phyloP scores from a whole-genome alignment of 768 basidiomycete species.

The Gymnopilus junonius region DNA sequence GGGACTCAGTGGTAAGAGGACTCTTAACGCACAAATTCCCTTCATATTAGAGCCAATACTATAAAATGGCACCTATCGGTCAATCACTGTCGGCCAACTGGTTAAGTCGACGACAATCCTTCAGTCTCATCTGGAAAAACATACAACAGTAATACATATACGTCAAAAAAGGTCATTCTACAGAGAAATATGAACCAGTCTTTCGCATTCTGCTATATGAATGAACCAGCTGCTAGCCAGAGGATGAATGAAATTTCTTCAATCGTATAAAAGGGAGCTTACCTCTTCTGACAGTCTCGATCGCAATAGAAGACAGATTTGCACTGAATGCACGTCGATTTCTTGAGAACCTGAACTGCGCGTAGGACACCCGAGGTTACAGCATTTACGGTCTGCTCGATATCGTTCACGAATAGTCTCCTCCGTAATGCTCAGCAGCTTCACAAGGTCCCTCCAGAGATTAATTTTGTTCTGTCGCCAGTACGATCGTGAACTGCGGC shows the following conservation, averaged over 20 bases:
- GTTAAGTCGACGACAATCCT: too few species aligned
- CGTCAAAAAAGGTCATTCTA: too few species aligned
- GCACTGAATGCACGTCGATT: background rate
- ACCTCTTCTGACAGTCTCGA: constrained; percentile 7
- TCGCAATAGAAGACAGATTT: constrained; percentile 3
- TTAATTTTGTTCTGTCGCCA: background rate
- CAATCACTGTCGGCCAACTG: too few species aligned
- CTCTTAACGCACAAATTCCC: too few species aligned
- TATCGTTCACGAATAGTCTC: constrained; percentile 3
- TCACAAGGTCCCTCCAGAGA: background rate
- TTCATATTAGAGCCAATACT: too few species aligned
- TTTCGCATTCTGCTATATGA: constrained; percentile 2
- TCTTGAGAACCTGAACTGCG: background rate
- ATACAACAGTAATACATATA: too few species aligned
- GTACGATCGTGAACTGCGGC: background rate
- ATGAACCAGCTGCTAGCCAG: background rate
- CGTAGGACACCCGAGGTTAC: background rate
- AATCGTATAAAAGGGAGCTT: background rate
- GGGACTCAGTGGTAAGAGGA: too few species aligned
- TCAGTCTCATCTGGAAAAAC: too few species aligned
- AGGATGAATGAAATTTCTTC: background rate
- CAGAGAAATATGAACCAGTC: background rate
- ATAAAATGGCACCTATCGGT: too few species aligned
- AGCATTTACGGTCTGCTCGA: constrained; percentile 1
- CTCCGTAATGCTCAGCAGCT: background rate